Evolutionary conservation across 345 rosid species (phyloP).

Genomic region (Garcia nutans): DNA sequence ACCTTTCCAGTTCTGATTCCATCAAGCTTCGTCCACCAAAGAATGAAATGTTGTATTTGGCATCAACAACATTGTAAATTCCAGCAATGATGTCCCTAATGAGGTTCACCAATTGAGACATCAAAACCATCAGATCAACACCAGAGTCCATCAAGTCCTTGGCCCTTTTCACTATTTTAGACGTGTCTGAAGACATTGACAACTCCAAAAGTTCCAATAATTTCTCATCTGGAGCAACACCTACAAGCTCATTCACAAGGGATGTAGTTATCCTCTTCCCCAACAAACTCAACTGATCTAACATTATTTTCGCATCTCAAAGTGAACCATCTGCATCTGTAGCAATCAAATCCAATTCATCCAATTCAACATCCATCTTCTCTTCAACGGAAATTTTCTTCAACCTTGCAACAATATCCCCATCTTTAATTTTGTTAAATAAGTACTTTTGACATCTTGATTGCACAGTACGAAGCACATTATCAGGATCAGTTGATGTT

Average conservation of each 20-base stretch:
- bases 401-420: slow-evolving; percentile 63
- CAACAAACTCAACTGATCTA: slow-evolving; percentile 91
- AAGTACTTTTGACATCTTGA: slow-evolving; percentile 92
- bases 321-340: slow-evolving; percentile 93
- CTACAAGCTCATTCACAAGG: slow-evolving; percentile 96
- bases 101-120: slow-evolving; percentile 97
- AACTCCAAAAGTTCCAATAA: slow-evolving; percentile 86
- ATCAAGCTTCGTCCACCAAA: slow-evolving; percentile 62
- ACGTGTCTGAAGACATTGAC: slow-evolving; percentile 93
- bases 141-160: slow-evolving; percentile 94
- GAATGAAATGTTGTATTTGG: slow-evolving; percentile 48
- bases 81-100: slow-evolving; percentile 98
- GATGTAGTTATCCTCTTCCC: slow-evolving; percentile 83
- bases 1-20: slow-evolving; percentile 76
- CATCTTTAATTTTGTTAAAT: slow-evolving; percentile 89
- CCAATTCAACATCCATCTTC: slow-evolving; percentile 78
- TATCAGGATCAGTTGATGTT: slow-evolving; percentile 89
- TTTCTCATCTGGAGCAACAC: slow-evolving; percentile 92
- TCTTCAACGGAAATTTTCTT: slow-evolving; percentile 67
- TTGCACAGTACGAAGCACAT: slow-evolving; percentile 90
- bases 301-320: slow-evolving; percentile 95
- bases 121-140: slow-evolving; percentile 84
- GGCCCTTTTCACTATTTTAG: slow-evolving; percentile 89
- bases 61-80: slow-evolving; percentile 53
- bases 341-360: slow-evolving; percentile 92